Evolutionary conservation across 2,329 filamentous ascomycete genomes (phyloP).

Genomic region (Metarhizium robertsii): DNA sequence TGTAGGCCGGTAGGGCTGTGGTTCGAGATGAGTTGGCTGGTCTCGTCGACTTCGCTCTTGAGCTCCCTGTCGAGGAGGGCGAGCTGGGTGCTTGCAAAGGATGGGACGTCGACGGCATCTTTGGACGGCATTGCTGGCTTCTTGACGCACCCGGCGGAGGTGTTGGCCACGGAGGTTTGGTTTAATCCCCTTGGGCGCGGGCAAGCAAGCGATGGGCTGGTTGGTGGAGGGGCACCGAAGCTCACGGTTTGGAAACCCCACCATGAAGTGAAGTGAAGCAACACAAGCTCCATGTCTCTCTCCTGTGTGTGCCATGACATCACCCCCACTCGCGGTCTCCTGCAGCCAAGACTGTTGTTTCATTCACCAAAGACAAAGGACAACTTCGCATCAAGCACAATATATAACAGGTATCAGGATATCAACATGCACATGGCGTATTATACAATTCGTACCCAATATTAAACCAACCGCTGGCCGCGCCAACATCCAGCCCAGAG

Average conservation of each 20-base stretch:
- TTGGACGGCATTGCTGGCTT: constrained; percentile 22
- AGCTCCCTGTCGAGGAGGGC: constrained; percentile 62
- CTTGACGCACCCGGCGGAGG: not conserved
- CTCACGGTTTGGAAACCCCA: too few relatives aligned
- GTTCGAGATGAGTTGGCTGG: constrained; percentile 54
- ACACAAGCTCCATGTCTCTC: too few relatives aligned
- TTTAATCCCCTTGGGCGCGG: not conserved
- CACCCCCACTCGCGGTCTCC: too few relatives aligned
- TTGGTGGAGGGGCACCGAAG: too few relatives aligned
- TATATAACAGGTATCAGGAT: too few relatives aligned
- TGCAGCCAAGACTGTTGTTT: too few relatives aligned
- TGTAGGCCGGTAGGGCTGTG: constrained; percentile 62
- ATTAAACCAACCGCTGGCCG: not conserved
- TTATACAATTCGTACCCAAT: too few relatives aligned
- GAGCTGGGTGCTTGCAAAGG: constrained; percentile 64
- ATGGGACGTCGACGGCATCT: constrained; percentile 48
- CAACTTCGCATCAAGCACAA: too few relatives aligned
- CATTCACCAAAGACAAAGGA: too few relatives aligned
- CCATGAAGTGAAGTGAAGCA: too few relatives aligned
- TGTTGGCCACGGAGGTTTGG: not conserved
- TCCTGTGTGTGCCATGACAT: too few relatives aligned
- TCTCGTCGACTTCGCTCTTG: constrained; percentile 62
- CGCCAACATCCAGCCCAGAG: not conserved
- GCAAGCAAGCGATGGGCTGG: not conserved
- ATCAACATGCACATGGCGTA: too few relatives aligned